These are phyloP conservation scores for Meyerozyma smithsonii DNA, from an alignment of 1,139 yeast species.

Conservation along the genomic window DNA sequence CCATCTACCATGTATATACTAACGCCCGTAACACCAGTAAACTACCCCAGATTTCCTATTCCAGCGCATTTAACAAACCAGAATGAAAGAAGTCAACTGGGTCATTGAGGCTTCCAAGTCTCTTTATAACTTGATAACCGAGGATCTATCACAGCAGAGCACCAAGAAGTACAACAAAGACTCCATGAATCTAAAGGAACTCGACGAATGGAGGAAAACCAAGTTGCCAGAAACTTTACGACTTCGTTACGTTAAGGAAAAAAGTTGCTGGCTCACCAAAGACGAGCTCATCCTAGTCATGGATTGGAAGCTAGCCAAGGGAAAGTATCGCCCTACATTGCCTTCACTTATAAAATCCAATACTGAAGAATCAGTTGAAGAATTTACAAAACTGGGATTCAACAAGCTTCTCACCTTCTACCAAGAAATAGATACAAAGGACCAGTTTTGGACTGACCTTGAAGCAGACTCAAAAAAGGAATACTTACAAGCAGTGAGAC, in stretches of 20 bases:
- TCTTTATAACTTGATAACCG: conserved; percentile 14
- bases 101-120: conserved; percentile 7
- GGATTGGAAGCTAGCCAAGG: conserved; percentile 50
- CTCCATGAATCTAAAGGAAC: conserved; percentile 23
- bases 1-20: conserved; percentile 2
- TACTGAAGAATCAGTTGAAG: conserved; percentile 21
- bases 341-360: conserved; percentile 40
- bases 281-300: conserved; percentile 35
- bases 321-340: conserved; percentile 42
- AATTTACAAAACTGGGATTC: conserved; percentile 27
- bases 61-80: background rate
- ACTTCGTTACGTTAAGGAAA: conserved; percentile 16
- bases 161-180: conserved; percentile 17
- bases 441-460: conserved; percentile 10
- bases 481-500: conserved; percentile 18
- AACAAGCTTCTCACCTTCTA: conserved; percentile 17
- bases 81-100: background rate
- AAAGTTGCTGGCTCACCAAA: conserved; percentile 26
- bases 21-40: background rate
- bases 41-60: background rate
- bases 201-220: conserved; percentile 32
- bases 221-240: conserved; percentile 24
- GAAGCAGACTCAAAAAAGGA: conserved; percentile 5
- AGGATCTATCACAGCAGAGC: conserved; percentile 15
- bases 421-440: conserved; percentile 6